These are phyloP conservation scores for Cordyceps cateniannulata DNA, from an alignment of 2,329 filamentous ascomycete genomes.

Conservation along the genomic window DNA sequence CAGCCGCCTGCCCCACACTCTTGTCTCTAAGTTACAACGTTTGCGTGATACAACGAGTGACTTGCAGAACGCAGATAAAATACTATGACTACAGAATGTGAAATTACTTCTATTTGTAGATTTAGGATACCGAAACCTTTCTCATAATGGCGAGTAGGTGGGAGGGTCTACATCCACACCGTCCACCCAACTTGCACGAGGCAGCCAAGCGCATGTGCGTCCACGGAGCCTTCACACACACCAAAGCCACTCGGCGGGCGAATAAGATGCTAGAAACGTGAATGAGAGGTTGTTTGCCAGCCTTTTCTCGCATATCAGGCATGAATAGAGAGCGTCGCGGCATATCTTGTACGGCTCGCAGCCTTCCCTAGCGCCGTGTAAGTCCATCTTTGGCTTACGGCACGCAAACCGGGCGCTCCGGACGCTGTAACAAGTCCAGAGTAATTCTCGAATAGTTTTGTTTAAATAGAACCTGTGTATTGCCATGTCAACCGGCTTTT, in stretches of 20 bases:
- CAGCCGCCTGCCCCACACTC: too few relatives aligned
- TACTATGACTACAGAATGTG: too few relatives aligned
- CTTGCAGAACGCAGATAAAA: too few relatives aligned
- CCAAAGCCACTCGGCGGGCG: background rate
- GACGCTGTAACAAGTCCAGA: background rate
- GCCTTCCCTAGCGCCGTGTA: background rate
- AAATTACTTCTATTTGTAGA: too few relatives aligned
- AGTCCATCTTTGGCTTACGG: background rate
- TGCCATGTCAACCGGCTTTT: too few relatives aligned
- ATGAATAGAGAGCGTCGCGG: background rate
- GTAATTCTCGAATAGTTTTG: background rate
- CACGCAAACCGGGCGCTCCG: background rate
- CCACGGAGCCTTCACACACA: background rate
- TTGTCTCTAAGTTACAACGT: too few relatives aligned
- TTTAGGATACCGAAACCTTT: too few relatives aligned
- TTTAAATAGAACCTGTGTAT: background rate
- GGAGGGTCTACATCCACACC: background rate
- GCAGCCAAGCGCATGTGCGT: background rate
- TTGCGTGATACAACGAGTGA: too few relatives aligned
- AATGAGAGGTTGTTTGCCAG: background rate
- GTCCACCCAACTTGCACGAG: background rate
- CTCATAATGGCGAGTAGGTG: too few relatives aligned
- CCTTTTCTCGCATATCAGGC: too few relatives aligned
- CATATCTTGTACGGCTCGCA: background rate
- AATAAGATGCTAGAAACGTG: background rate